These are phyloP conservation scores for Endogone sp. DNA, from an alignment of 192 early-diverging fungal genomes.

Conservation along the genomic window DNA sequence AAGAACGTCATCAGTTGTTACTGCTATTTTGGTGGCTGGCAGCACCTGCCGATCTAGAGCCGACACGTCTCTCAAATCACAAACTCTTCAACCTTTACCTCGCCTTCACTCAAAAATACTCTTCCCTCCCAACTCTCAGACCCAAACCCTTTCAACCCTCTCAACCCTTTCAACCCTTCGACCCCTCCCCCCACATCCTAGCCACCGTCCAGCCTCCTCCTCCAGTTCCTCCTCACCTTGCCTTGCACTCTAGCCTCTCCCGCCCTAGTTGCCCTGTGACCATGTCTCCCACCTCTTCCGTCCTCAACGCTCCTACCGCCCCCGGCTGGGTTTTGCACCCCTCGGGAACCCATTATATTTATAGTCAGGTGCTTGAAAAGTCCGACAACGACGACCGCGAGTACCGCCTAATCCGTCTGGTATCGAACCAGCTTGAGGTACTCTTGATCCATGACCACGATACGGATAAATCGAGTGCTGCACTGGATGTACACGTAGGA, in stretches of 20 bases:
- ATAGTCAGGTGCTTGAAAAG: constrained; percentile 31
- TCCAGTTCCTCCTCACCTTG: not conserved
- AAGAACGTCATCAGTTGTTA: too few relatives aligned
- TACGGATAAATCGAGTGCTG: constrained; percentile 75
- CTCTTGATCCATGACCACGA: constrained; percentile 67
- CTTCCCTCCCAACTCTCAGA: not conserved
- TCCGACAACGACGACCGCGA: constrained; percentile 60
- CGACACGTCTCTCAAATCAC: too few relatives aligned
- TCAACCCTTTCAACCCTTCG: not conserved
- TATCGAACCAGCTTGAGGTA: constrained; percentile 57
- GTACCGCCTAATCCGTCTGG: constrained; percentile 54
- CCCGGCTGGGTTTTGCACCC: not conserved
- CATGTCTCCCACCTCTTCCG: not conserved
- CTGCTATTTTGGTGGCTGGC: too few relatives aligned
- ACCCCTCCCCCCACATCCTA: not conserved
- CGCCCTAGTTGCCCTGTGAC: not conserved
- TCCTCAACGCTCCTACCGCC: not conserved
- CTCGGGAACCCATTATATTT: not conserved
- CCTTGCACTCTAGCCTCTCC: not conserved
- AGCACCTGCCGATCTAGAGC: too few relatives aligned
- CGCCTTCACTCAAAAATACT: not conserved
- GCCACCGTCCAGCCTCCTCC: not conserved
- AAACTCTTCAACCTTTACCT: too few relatives aligned
- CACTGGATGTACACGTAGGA: constrained; percentile 81
- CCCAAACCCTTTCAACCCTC: not conserved